Conservation (phyloP, 1,284 basidiomycete genomes). For the Leucoagaricus sp. region DNA sequence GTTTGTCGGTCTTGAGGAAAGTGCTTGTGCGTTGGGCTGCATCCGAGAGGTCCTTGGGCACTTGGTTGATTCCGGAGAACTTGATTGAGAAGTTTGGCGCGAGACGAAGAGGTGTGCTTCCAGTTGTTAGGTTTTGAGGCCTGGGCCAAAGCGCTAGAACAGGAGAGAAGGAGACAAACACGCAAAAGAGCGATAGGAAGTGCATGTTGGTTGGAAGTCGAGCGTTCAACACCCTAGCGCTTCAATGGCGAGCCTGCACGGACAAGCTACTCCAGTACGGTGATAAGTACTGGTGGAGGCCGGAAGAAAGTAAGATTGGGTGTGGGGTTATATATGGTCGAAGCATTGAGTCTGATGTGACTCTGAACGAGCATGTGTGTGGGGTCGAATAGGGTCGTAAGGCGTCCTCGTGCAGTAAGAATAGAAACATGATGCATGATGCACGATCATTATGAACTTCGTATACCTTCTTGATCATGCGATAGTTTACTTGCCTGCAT, state of each 20-base stretch:
- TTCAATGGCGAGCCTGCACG: not conserved
- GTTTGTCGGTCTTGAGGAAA: conserved; percentile 48
- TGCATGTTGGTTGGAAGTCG: not conserved
- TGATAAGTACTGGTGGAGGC: too few species aligned
- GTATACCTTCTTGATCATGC: not conserved
- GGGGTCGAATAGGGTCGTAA: not conserved
- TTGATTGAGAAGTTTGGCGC: conserved; percentile 49
- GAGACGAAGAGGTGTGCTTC: conserved; percentile 52
- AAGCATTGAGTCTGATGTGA: not conserved
- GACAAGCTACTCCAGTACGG: not conserved
- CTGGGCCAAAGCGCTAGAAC: conserved; percentile 55
- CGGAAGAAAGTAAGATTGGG: not conserved
- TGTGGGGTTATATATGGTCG: not conserved
- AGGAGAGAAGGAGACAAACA: conserved; percentile 2
- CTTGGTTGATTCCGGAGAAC: conserved; percentile 31
- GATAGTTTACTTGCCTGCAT: too few species aligned
- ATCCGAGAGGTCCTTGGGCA: conserved; percentile 51
- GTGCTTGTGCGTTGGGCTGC: conserved; percentile 48
- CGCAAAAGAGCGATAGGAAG: not conserved
- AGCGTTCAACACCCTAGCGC: not conserved
- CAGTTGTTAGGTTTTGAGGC: conserved; percentile 52
- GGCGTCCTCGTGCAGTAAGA: not conserved
- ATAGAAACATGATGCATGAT: too few species aligned
- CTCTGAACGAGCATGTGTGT: not conserved
- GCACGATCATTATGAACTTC: too few species aligned